Evolutionary conservation across 768 basidiomycete species (phyloP), one percentile per base, ranked within the genome.

Genomic region (Neoboletus subvelutipes): DNA sequence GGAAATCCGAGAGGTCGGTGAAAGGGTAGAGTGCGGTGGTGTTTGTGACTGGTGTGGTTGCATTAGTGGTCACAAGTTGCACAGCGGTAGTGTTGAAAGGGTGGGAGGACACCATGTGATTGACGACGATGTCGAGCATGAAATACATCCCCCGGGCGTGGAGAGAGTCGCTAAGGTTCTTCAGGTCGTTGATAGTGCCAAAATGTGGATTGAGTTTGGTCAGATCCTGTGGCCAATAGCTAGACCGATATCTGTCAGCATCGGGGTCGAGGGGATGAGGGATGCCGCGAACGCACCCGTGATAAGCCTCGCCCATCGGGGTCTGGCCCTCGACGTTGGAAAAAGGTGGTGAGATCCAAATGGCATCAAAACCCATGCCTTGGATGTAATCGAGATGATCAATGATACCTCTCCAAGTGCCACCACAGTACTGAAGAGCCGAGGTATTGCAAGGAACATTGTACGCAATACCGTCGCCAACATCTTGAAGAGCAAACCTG

Each of bases 121-220:
- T 85, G 58, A 86, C 76, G 60, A 86, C 84, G 52, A 85, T 68
- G 67, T 85, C 84, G 20, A 86, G 68, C 81, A 86, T 84, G 56
- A 85, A 75, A 67, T 75, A 77, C 84, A 85, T 86, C 42, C 74
- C 76, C 20, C 80, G 76, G 2, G 65, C 60, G 57, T 85, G 84
- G 28, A 84, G 66, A 8, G 78, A 78, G 18, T 70, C 56, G 20
- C 75, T 73, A 20, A 85, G 77, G 22, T 74, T 73, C 52, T 76
- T 78, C 47, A 85, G 76, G 63, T 85, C 84, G 36, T 77, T 73
- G 6, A 67, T 69, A 1, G 77, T 73, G 20, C 84, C 85, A 60
- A 84, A 86, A 54, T 82, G 77, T 7, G 73, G 36, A 68, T 86
- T 85, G 50, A 86, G 72, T 9, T 64, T 48, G 59, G 71, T 73